Evolutionary conservation across 345 rosid species (phyloP), one percentile per base, ranked within the genome.

Genomic region (Heritiera fomes): DNA sequence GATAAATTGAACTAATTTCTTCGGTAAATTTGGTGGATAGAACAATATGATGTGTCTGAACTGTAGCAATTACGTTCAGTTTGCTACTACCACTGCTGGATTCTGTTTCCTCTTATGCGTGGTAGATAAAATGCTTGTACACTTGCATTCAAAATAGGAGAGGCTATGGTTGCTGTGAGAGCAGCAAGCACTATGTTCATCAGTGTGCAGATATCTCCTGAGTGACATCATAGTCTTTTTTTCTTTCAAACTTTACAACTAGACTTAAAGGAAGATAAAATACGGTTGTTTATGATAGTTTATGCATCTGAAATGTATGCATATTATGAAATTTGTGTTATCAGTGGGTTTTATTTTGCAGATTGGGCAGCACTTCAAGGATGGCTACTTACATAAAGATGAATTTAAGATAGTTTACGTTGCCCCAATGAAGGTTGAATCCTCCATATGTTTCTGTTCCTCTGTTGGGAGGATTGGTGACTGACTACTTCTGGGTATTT

Each of bases 321-420:
- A 9, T n/a, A 1, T 6, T 41, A 28, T 8, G 5, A 71, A 79
- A 58, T 53, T 53, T 28, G 34, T 75, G 38, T 7, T 45, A 38
- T 34, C 56, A 46, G 46, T 30, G 13, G 56, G 53, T 79, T 23
- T 82, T 76, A 30, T 80, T 82, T 84, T 80, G 82, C 90, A 95
- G 98, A 91, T 95, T 84, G 91, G 93, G 78, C 98, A 93, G 82
- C 98, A 95, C 83, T 95, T 95, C 88, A 93, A 80, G 87, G 98
- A 93, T 82, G 98, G 98, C 55, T 95, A 88, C 89, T 86, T 93
- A 88, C 98, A 95, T 79, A 95, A 93, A 85, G 88, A 92, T 71
- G 92, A 95, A 85, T 95, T 95, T 86, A 95, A 95, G 92, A 95
- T 95, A 75, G 96, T 95, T 85, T 95, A 95, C 87, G 98, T 95